Evolutionary conservation across 1,284 basidiomycete species (phyloP), one percentile per base, ranked within the genome.

Genomic region (Coriolopsis trogii): DNA sequence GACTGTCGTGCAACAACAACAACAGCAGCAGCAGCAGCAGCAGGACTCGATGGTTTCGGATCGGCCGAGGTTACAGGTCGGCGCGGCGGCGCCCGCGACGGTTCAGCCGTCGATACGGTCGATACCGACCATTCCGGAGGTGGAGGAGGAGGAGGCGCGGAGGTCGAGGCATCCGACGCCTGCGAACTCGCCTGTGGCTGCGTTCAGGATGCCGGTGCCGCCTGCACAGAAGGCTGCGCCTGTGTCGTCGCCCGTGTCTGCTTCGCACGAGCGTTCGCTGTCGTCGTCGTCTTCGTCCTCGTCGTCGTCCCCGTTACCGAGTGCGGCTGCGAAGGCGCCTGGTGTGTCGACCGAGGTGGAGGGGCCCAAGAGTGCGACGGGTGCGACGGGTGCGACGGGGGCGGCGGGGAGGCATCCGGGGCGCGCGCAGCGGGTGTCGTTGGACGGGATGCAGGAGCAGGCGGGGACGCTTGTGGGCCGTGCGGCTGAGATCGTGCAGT

Each of bases 401-500:
- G n/a, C n/a, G n/a, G n/a, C n/a, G n/a, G n/a, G n/a, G n/a, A 53
- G 58, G 50, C 70, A 51, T 56, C 54, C 58, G 52, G 43, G 46
- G 56, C 64, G 64, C 41, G 46, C 53, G 31, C 46, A 60, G 33
- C 42, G 64, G 36, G 50, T 70, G 61, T 69, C 71, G 39, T 45
- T 25, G 34, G 61, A 61, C 26, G 53, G 52, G 30, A 33, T 52
- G 41, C 68, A 70, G 7, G 59, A 65, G 30, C 68, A 69, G 53
- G 60, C 69, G 29, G 69, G 67, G 15, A 79, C 79, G 24, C 76
- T 87, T 16, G 82, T 86, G n/a, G 78, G 78, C 36, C 82, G 85
- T 58, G 86, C 86, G 13, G 84, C 81, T n/a, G 85, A 83, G 44
- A 84, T 88, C 25, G 81, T 88, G 53, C 81, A 79, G 33, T 80